Conservation (phyloP, 2,329 filamentous ascomycete genomes). For the Botrytis fragariae region DNA sequence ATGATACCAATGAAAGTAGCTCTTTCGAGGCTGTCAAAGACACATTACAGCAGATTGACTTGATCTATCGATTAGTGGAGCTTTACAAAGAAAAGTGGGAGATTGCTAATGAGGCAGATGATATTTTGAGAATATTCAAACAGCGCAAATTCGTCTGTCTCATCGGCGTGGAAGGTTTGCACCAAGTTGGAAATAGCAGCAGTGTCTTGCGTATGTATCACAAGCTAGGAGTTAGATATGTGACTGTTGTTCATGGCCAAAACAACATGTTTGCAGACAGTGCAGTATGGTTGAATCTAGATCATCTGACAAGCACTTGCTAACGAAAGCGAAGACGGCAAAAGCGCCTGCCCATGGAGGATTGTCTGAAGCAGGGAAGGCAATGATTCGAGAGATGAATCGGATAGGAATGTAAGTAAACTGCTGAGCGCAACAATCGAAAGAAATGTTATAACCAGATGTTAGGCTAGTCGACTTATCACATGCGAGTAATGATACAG, state of each 20-base stretch:
- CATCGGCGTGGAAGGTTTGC: conserved; percentile 61
- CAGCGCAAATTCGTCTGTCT: conserved; percentile 36
- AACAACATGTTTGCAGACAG: conserved; percentile 47
- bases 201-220: conserved; percentile 58
- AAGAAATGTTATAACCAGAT: too few relatives aligned
- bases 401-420: conserved; percentile 54
- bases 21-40: conserved; percentile 6
- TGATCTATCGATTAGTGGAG: conserved; percentile 14
- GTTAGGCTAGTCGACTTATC: conserved; percentile 57
- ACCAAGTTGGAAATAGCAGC: conserved; percentile 51
- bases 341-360: conserved; percentile 39
- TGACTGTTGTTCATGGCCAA: conserved; percentile 67
- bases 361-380: conserved; percentile 42
- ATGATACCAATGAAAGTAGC: too few relatives aligned
- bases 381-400: conserved; percentile 64
- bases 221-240: conserved; percentile 61
- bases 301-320: neutral
- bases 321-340: too few relatives aligned
- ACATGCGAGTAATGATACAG: conserved; percentile 61
- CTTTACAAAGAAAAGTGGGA: neutral
- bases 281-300: too few relatives aligned
- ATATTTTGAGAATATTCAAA: neutral
- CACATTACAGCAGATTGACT: conserved; percentile 20
- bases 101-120: neutral
- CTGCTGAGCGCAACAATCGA: too few relatives aligned